A percentile compares a stretch with the other conserved stretches of the same genome.
Evolutionary conservation across 2,329 filamentous ascomycete genomes (phyloP).

Genomic region (Ciborinia camelliae): DNA sequence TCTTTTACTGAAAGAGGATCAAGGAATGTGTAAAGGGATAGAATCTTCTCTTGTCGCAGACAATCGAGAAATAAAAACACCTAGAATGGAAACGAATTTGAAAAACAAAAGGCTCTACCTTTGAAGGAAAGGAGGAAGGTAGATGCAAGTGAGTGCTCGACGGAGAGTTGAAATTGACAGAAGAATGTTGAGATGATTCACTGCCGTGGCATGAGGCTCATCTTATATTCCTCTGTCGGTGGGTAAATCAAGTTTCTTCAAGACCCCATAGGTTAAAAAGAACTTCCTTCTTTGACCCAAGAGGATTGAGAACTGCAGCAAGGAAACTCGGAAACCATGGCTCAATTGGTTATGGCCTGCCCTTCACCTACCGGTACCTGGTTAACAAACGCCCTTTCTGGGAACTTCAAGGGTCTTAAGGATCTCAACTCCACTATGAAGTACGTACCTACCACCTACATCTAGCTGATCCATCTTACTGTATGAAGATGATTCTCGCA

Average conservation of each 20-base stretch:
- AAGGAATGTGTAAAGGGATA: slow-evolving; percentile 5
- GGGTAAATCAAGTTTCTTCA: not conserved
- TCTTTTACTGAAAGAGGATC: slow-evolving; percentile 5
- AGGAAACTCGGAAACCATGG: slow-evolving; percentile 13
- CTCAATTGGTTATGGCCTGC: slow-evolving; percentile 9
- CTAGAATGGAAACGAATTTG: not conserved
- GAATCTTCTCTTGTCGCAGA: slow-evolving; percentile 1
- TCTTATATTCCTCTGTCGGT: slow-evolving; percentile 13
- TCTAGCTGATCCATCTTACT: not conserved
- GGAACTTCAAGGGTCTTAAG: not conserved
- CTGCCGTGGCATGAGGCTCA: slow-evolving; percentile 3
- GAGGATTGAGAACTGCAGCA: slow-evolving; percentile 1
- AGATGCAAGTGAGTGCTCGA: slow-evolving; percentile 12
- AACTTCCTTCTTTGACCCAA: slow-evolving; percentile 10
- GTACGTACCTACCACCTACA: not conserved
- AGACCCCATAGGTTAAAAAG: not conserved
- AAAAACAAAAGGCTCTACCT: not conserved
- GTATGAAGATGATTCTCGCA: not conserved
- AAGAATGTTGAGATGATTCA: not conserved
- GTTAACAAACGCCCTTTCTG: slow-evolving; percentile 2
- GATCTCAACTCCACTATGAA: slow-evolving; percentile 11
- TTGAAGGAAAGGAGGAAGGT: not conserved
- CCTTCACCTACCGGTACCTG: not conserved
- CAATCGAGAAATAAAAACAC: not conserved
- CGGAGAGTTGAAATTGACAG: slow-evolving; percentile 1